These are phyloP conservation scores for Phytophthora sp. DNA, from an alignment of 352 stramenopile genomes.

Conservation along the genomic window DNA sequence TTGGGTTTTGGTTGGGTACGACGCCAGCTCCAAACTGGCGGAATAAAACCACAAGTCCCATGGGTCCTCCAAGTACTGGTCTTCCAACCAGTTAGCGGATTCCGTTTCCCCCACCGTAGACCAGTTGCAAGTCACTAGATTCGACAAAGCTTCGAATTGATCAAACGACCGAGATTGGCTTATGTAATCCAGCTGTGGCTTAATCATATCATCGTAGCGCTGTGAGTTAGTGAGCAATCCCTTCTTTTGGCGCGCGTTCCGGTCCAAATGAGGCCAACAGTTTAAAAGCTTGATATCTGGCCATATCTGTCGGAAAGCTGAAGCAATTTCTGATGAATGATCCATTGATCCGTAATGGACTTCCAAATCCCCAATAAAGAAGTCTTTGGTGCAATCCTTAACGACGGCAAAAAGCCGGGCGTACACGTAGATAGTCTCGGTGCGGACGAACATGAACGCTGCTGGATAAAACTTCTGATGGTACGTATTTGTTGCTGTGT, in stretches of 20 bases:
- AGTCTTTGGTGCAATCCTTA: not conserved
- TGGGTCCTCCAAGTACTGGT: not conserved
- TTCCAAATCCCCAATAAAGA: not conserved
- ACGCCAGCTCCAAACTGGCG: too few species aligned
- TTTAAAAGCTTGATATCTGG: not conserved
- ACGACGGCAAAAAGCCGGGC: not conserved
- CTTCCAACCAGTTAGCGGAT: not conserved
- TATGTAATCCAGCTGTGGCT: not conserved
- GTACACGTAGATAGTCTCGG: not conserved
- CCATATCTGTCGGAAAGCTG: not conserved
- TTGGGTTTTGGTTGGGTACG: too few species aligned
- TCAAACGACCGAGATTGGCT: not conserved
- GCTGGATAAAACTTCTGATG: constrained; percentile 9
- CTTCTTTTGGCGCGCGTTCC: too few species aligned
- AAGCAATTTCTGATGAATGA: not conserved
- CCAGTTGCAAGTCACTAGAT: not conserved
- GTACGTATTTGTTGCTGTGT: not conserved
- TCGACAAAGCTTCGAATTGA: not conserved
- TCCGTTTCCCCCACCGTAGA: not conserved
- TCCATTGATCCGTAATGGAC: not conserved
- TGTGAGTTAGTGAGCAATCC: not conserved
- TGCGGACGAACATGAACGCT: constrained; percentile 12
- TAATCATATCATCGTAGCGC: too few species aligned
- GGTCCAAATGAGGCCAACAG: too few species aligned
- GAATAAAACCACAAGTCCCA: not conserved